A percentile compares a stretch with the other conserved stretches of the same genome.
phyloP scores from a whole-genome alignment of 176 grass and related monocot species.

The Oryza coarctata region DNA sequence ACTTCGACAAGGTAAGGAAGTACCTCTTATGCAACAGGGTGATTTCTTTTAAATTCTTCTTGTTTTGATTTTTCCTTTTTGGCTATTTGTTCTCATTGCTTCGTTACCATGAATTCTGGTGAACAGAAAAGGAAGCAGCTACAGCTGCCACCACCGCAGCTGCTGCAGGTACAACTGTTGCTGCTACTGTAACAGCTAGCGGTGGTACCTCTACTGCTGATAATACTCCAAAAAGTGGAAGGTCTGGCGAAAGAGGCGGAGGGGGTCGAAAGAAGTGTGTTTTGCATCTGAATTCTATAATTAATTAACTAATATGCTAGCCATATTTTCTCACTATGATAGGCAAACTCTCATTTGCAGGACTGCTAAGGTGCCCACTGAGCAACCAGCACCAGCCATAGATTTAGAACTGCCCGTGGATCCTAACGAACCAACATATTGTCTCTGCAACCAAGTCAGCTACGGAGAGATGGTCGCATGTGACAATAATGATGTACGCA shows the following conservation, averaged over 20 bases:
- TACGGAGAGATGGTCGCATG: conserved; percentile 94
- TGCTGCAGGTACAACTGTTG: conserved; percentile 23
- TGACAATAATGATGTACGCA: conserved; percentile 72
- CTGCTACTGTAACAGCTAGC: conserved; percentile 35
- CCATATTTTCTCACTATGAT: not conserved
- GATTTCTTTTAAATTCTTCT: not conserved
- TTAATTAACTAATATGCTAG: not conserved
- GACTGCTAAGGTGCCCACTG: conserved; percentile 51
- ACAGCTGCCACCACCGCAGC: not conserved
- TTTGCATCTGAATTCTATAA: conserved; percentile 10
- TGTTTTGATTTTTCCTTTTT: conserved; percentile 12
- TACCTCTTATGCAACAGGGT: not conserved
- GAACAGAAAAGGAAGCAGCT: conserved; percentile 55
- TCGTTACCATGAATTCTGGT: conserved; percentile 24
- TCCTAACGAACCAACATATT: conserved; percentile 94
- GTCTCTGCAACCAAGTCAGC: conserved; percentile 95
- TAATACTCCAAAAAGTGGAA: conserved; percentile 52
- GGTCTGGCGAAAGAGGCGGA: conserved; percentile 74
- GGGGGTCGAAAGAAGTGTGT: conserved; percentile 96
- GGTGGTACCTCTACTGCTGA: conserved; percentile 40
- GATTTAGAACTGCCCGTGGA: conserved; percentile 93
- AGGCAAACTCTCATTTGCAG: conserved; percentile 48
- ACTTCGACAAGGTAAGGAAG: conserved; percentile 61
- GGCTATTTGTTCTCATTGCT: not conserved
- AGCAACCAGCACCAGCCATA: conserved; percentile 57